Base-by-base conservation (phyloP, 129 eudicot species). In the Heracleum sosnowskyi region DNA sequence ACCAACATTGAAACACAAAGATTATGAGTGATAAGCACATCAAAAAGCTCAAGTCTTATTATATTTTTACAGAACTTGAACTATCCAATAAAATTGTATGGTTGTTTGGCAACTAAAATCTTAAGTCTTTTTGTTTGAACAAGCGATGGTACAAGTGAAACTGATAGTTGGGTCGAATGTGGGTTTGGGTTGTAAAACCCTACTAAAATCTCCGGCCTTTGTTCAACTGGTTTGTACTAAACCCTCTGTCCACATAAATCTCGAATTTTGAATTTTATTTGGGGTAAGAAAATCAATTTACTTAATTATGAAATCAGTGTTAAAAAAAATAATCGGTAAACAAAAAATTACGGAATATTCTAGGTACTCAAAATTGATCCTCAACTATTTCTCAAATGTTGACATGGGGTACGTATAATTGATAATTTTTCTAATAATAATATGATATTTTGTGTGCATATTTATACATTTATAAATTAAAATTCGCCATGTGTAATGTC, bases 1-100 rank as follows among this genome's bases (percentile, higher is more conserved):
- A 15, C 40, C 24, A 34, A 36, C 11, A 6, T 69, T 69, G 26
- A 35, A 22, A 24, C 2, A 12, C 24, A 37, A 51, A 44, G n/a
- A 70, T 69, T 63, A 22, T 83, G 29, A 66, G 55, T 18, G 79
- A 75, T 33, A 79, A 75, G 77, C 74, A 72, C 42, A 47, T 31
- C 53, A 77, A 71, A 70, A 82, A 2, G 62, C 9, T 20, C 77
- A 37, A 71, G 29, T 70, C 41, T 69, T 77, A 34, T 22, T 6
- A 40, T 6, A 12, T 2, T 29, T 17, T 35, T 4, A 53, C 20
- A 51, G 16, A 49, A 12, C 40, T 28, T 31, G 63, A 51, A 36
- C 26, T 76, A 51, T 76, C 4, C 35, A 51, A 51, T 15, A 4
- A 18, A 17, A 49, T 9, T 49, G 1, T 49, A 18, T 49, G 57